A percentile compares a stretch with the other conserved stretches of the same genome.
These are phyloP conservation scores for Penicillium daleae DNA, from an alignment of 495 filamentous ascomycete genomes.

Conservation along the genomic window DNA sequence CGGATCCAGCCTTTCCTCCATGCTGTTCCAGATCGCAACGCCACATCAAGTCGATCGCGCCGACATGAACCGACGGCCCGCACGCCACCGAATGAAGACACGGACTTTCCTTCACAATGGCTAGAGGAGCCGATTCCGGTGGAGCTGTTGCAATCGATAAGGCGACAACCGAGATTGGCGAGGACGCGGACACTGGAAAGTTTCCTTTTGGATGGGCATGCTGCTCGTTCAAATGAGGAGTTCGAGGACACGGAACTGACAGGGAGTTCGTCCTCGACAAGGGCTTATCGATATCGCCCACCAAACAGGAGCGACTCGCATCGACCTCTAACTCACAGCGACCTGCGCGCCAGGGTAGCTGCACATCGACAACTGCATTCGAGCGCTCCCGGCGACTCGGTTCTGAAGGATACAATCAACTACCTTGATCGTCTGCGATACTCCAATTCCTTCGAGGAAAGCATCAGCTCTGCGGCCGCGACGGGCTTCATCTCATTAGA, in stretches of 20 bases:
- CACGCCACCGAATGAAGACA: constrained; percentile 16
- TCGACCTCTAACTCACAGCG: constrained; percentile 42
- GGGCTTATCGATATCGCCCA: constrained; percentile 45
- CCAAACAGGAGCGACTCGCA: constrained; percentile 36
- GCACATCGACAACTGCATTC: constrained; percentile 56
- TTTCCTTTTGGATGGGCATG: constrained; percentile 48
- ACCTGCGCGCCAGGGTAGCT: constrained; percentile 50
- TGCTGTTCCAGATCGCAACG: constrained; percentile 33
- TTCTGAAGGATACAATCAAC: constrained; percentile 64
- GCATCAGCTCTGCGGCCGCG: constrained; percentile 53
- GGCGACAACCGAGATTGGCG: constrained; percentile 51
- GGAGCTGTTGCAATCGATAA: constrained; percentile 53
- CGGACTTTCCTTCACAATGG: constrained; percentile 26
- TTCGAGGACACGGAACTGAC: constrained; percentile 39
- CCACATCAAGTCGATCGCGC: constrained; percentile 31
- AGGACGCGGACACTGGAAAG: constrained; percentile 50
- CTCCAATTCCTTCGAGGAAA: constrained; percentile 59
- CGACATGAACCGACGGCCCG: constrained; percentile 29
- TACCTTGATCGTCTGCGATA: constrained; percentile 66
- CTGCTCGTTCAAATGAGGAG: constrained; percentile 39
- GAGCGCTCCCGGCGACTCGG: constrained; percentile 44
- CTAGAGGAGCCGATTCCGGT: constrained; percentile 34
- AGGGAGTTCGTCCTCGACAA: constrained; percentile 25
- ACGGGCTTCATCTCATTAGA: constrained; percentile 52
- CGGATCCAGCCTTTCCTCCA: constrained; percentile 36